A percentile compares a stretch with the other conserved stretches of the same genome.
phyloP scores from a whole-genome alignment of 345 rosid species.

The Raphanus sativus region DNA sequence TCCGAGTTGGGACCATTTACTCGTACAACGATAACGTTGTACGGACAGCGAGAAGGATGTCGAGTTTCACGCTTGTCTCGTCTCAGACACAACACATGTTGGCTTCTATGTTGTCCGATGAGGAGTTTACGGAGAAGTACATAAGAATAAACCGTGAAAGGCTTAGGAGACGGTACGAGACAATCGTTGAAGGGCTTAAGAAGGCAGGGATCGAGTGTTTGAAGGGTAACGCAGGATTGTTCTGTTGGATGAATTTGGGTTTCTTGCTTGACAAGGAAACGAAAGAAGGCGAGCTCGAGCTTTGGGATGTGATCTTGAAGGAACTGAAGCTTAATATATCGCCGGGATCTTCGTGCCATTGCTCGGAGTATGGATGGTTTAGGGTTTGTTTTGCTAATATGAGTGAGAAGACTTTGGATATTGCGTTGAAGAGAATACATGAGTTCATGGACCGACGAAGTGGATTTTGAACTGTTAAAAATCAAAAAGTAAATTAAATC shows the following conservation, averaged over 20 bases:
- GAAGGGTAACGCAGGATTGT: slow-evolving; percentile 84
- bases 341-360: slow-evolving; percentile 92
- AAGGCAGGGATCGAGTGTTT: slow-evolving; percentile 79
- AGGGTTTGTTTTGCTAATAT: slow-evolving; percentile 96
- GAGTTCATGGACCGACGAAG: slow-evolving; percentile 57
- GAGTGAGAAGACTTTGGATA: slow-evolving; percentile 72
- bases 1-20: slow-evolving; percentile 88
- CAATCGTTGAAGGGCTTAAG: slow-evolving; percentile 64
- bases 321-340: slow-evolving; percentile 80
- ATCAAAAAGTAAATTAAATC: slow-evolving; percentile 10
- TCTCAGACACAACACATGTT: slow-evolving; percentile 87
- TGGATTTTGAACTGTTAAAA: background rate
- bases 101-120: slow-evolving; percentile 77
- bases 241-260: slow-evolving; percentile 93
- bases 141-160: slow-evolving; percentile 68
- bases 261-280: slow-evolving; percentile 55
- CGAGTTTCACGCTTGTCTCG: slow-evolving; percentile 89
- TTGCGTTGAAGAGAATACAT: slow-evolving; percentile 73
- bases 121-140: slow-evolving; percentile 56
- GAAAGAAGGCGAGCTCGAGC: slow-evolving; percentile 63
- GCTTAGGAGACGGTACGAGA: slow-evolving; percentile 59
- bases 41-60: slow-evolving; percentile 86
- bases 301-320: slow-evolving; percentile 63
- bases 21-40: slow-evolving; percentile 87
- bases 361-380: slow-evolving; percentile 95